These are phyloP conservation scores for Abrus precatorius DNA, from an alignment of 306 rosid species.

Conservation along the genomic window DNA sequence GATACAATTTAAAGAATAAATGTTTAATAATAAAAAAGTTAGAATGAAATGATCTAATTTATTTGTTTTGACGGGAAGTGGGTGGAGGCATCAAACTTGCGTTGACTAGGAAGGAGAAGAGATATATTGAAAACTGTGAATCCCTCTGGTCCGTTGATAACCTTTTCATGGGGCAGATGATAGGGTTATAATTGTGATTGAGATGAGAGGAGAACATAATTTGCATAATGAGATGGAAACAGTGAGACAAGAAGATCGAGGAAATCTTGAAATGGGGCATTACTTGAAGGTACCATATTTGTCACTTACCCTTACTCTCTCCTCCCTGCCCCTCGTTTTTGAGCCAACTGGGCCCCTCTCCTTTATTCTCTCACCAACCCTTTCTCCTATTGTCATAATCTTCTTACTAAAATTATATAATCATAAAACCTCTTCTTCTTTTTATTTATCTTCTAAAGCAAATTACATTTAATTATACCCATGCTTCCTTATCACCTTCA, in stretches of 20 bases:
- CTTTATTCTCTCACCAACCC: constrained; percentile 71
- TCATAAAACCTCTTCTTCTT: not conserved
- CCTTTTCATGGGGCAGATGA: constrained; percentile 33
- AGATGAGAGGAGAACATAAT: constrained; percentile 8
- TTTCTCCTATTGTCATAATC: constrained; percentile 28
- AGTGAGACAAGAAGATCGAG: constrained; percentile 70
- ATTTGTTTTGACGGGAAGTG: constrained; percentile 17
- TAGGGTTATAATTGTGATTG: constrained; percentile 24
- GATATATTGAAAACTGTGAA: not conserved
- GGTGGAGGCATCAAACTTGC: not conserved
- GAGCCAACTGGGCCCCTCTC: constrained; percentile 68
- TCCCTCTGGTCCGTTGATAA: constrained; percentile 16
- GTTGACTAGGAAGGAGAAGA: not conserved
- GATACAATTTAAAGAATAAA: too few species aligned
- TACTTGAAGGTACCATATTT: constrained; percentile 74
- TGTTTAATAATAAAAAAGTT: too few species aligned
- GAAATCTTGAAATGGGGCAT: constrained; percentile 73
- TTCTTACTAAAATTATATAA: not conserved
- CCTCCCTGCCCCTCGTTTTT: constrained; percentile 81
- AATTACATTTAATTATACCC: not conserved
- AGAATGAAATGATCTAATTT: not conserved
- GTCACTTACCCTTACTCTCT: constrained; percentile 69
- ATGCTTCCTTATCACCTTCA: not conserved
- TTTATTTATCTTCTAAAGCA: not conserved
- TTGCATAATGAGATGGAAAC: constrained; percentile 48